A percentile compares a stretch with the other conserved stretches of the same genome.
Conservation (phyloP, 306 rosid species). For the Cicer cuneatum region DNA sequence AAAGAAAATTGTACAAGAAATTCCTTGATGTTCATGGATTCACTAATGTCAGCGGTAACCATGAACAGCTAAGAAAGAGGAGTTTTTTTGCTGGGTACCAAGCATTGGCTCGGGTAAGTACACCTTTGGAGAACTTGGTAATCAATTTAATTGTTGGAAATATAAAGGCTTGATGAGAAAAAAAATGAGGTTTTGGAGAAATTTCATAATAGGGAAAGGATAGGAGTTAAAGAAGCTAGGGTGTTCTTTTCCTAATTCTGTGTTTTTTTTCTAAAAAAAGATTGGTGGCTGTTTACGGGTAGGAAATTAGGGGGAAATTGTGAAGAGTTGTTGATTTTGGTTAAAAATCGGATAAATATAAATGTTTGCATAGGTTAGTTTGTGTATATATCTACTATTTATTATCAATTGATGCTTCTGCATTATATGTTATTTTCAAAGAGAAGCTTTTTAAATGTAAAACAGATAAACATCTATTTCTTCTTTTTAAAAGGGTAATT, state of each 20-base stretch:
- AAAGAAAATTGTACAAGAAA: slow-evolving; percentile 85
- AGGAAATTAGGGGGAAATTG: neutral
- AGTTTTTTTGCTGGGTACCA: slow-evolving; percentile 97
- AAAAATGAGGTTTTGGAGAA: slow-evolving; percentile 15
- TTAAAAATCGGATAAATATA: neutral
- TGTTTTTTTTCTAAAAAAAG: too few relatives aligned
- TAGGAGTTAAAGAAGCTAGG: slow-evolving; percentile 12
- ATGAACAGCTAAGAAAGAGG: slow-evolving; percentile 74
- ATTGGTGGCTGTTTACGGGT: slow-evolving; percentile 2
- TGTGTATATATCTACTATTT: neutral
- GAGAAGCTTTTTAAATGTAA: slow-evolving; percentile 1
- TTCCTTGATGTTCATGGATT: slow-evolving; percentile 97
- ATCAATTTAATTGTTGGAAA: slow-evolving; percentile 34
- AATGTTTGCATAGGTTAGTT: slow-evolving; percentile 19
- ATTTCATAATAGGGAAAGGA: slow-evolving; percentile 6
- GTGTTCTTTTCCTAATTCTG: slow-evolving; percentile 4
- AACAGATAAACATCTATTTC: neutral
- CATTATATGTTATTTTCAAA: slow-evolving; percentile 26
- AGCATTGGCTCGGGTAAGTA: slow-evolving; percentile 89
- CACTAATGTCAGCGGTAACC: slow-evolving; percentile 57
- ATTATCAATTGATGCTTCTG: neutral
- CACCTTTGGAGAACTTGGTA: slow-evolving; percentile 22
- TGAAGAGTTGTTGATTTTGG: neutral
- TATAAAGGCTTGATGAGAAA: neutral
- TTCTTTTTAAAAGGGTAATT: slow-evolving; percentile 5